Base-by-base conservation (phyloP, 768 basidiomycete genomes). In the Leccinellum albellum region DNA sequence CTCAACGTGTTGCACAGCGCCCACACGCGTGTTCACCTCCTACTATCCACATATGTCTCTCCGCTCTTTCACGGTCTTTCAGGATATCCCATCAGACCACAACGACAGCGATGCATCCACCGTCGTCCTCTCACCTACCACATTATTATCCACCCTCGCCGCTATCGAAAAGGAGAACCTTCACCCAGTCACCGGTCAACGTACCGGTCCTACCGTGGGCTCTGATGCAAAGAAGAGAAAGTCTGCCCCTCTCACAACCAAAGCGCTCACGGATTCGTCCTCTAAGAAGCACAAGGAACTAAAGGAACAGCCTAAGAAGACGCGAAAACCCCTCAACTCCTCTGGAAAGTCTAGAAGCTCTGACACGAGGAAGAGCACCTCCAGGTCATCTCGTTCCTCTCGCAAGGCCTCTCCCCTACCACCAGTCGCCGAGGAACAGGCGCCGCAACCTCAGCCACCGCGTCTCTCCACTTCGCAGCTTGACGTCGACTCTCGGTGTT, bases 111-210 rank as follows among this genome's bases (percentile, higher is more conserved):
- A 65, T 53, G 59, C 67, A 51, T 64, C 63, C 56, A 33, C 66
- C 58, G 53, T 61, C 13, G 62, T 52, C n/a, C 61, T 54, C 59
- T 56, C 59, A 5, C 51, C 59, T 44, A 48, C 74, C 60, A 73
- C 76, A 62, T 60, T 69, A 8, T 61, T 73, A 54, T 72, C 74
- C 57, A 70, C 76, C 5, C 69, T 72, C 24, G 70, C 73, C 10
- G 71, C 77, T 35, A 64, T 76, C 40, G 87, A 90, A 76, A 91
- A 91, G 78, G 89, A 91, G 74, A 91, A 91, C 67, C 76, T 85
- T 45, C 79, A 91, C 69, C 89, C 89, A 46, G 60, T 86, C 63
- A 91, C 89, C 3, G 89, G 89, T 6, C 79, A 82, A 57, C 83
- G 82, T 35, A 71, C 84, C 3, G 79, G 75, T 33, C 65, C 77